Base-by-base conservation (phyloP, 495 filamentous ascomycete species). In the Chaetomium fimeti region DNA sequence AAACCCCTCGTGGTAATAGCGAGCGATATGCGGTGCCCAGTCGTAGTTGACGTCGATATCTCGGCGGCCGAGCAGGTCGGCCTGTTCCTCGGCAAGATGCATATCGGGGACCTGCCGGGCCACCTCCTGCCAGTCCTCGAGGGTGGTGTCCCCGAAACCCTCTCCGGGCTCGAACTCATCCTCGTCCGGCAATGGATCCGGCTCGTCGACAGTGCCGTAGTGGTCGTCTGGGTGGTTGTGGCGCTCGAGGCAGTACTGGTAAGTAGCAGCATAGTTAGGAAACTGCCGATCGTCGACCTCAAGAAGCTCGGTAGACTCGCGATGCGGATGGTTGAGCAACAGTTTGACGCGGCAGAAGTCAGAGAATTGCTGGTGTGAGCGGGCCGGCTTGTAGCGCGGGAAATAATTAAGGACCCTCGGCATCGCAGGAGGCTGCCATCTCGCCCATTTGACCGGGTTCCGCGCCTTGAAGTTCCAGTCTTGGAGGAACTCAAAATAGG, bases 51-150 rank as follows among this genome's bases (percentile, higher is more conserved):
- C 13, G 27, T 57, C 29, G 16, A 57, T 38, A 24, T 57, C n/a
- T 57, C 29, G 54, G 18, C 54, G 54, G 18, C 54, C 54, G 27
- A 40, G 54, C 32, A 57, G 5, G 54, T 57, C 54, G 54, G 54
- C 54, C 20, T 11, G n/a, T 57, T 57, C 54, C 27, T 57, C n/a
- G 15, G 54, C 1, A 40, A 57, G 54, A 0, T 40, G 54, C 20
- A 57, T 22, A 18, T 40, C 32, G 29, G 54, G 54, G 15, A 57
- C 29, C n/a, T 12, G 32, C 54, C n/a, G 54, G 9, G 54, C 54
- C 29, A 57, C 18, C 29, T 42, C 54, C 54, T 57, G 54, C 54
- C n/a, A 40, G 20, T 40, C 29, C 54, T 57, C 54, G 29, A 57
- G 32, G n/a, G 29, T 57, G 54, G 40, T 36, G 28, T 32, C 52